These are phyloP conservation scores for Cordyceps pruinosa DNA, from an alignment of 2,329 filamentous ascomycete species.

Conservation along the genomic window DNA sequence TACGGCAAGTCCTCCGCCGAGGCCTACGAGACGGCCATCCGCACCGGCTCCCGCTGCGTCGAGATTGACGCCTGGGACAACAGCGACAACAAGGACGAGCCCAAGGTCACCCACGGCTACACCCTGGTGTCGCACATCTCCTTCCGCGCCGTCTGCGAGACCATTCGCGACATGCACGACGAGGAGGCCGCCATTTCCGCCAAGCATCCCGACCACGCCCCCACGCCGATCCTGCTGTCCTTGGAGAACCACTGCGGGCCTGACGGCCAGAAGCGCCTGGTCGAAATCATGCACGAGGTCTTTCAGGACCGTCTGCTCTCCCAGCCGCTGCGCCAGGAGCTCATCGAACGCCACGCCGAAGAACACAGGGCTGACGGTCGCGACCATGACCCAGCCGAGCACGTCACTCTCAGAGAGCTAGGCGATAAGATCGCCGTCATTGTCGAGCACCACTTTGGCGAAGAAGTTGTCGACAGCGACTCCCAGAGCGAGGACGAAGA, in stretches of 20 bases:
- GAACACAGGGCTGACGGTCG: slow-evolving; percentile 39
- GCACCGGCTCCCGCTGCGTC: slow-evolving; percentile 59
- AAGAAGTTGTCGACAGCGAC: slow-evolving; percentile 38
- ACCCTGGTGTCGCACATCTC: slow-evolving; percentile 60
- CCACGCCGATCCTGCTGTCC: slow-evolving; percentile 56
- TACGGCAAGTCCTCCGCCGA: slow-evolving; percentile 55
- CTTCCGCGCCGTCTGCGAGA: slow-evolving; percentile 59
- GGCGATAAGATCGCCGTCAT: slow-evolving; percentile 59
- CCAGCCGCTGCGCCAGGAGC: slow-evolving; percentile 46
- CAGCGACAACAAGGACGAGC: slow-evolving; percentile 51
- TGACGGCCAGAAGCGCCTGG: slow-evolving; percentile 53
- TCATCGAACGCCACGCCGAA: slow-evolving; percentile 2
- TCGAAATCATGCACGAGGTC: slow-evolving; percentile 58
- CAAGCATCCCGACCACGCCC: slow-evolving; percentile 29
- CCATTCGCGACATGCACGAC: slow-evolving; percentile 56
- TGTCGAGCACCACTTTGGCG: slow-evolving; percentile 57
- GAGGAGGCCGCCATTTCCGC: slow-evolving; percentile 42
- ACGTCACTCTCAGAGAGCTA: slow-evolving; percentile 52
- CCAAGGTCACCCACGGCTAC: slow-evolving; percentile 65
- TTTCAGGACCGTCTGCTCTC: slow-evolving; percentile 54
- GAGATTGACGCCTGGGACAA: slow-evolving; percentile 71
- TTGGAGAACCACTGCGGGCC: slow-evolving; percentile 60
- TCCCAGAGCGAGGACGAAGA: slow-evolving; percentile 31
- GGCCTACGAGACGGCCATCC: slow-evolving; percentile 57
- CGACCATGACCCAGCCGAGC: slow-evolving; percentile 42